Base-by-base conservation (phyloP, 2,329 filamentous ascomycete genomes). In the Aspergillus jensenii region DNA sequence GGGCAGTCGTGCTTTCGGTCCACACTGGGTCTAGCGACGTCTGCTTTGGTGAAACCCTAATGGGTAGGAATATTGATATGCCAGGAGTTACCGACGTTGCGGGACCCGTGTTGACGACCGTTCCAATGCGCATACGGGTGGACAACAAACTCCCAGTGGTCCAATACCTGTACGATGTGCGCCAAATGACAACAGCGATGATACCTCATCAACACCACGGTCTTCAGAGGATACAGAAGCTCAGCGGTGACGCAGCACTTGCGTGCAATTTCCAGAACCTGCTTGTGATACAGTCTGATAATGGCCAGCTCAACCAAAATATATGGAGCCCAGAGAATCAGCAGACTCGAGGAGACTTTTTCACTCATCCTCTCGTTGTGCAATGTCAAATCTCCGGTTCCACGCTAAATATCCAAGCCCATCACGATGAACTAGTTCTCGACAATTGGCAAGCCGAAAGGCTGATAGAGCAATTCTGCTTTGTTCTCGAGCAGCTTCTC, bases 151-250 rank as follows among this genome's bases (percentile, higher is more conserved):
- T 75, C 47, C 68, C 69, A 6, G 68, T 77, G 2, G 65, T 69
- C 0, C 78, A 84, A 46, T 88, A 82, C 60, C 73, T 90, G 3
- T 76, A 82, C 43, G 71, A 75, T 2, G 78, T 89, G 2, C 85
- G 89, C 39, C 75, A 83, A 31, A 78, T 82, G 55, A 83, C 81
- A 0, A 77, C 85, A 0, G 73, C 79, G 3, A 81, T 84, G 62
- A 87, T 89, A 6, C 82, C 85, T 0, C 82, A 88, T 66, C 84
- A 90, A 68, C 86, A 90, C 67, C 78, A 83, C n/a, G 80, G 80
- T n/a, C 62, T 82, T 3, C 80, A 81, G 54, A 74, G 78, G 41
- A 82, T 82, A 59, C 82, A 84, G 9, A 77, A 79, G 21, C 71
- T 87, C 12, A 84, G 82, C 64, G 73, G 78, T 1, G 76, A 81